Percentiles rank a stretch among this genome's conserved stretches.
Evolutionary conservation across 768 basidiomycete species (phyloP).

Genomic region (Russula ochroleuca): DNA sequence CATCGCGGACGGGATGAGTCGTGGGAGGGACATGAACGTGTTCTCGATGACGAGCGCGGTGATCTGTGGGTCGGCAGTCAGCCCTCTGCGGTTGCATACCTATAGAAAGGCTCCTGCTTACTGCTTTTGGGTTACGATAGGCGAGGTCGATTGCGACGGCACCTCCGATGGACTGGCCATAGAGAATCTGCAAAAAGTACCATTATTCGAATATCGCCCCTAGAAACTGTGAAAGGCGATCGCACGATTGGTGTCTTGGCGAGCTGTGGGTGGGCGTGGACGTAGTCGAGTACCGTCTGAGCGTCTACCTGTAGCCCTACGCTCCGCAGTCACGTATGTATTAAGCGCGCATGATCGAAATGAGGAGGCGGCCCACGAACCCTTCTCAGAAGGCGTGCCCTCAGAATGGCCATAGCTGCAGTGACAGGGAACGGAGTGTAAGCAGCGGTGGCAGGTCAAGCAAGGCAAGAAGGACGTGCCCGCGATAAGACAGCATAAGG

Average conservation of each 20-base stretch:
- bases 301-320: constrained; percentile 82
- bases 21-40: constrained; percentile 82
- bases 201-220: background rate
- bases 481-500: constrained; percentile 89
- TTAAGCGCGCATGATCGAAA: background rate
- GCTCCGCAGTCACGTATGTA: background rate
- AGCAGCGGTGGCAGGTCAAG: background rate
- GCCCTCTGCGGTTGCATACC: too few species aligned
- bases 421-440: background rate
- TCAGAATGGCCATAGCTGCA: constrained; percentile 83
- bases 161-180: constrained; percentile 87
- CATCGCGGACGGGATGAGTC: constrained; percentile 74
- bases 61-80: constrained; percentile 44
- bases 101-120: constrained; percentile 31
- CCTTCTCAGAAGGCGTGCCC: constrained; percentile 81
- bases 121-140: constrained; percentile 66
- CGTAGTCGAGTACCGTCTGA: constrained; percentile 74
- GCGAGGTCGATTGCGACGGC: constrained; percentile 89
- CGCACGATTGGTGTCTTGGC: constrained; percentile 64
- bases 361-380: constrained; percentile 37
- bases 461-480: constrained; percentile 44
- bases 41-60: constrained; percentile 85
- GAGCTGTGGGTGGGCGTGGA: constrained; percentile 59
- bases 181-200: constrained; percentile 51
- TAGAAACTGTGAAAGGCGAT: background rate